Evolutionary conservation across 371 early-diverging fungal species (phyloP), one percentile per base, ranked within the genome.

Genomic region (Scutellospora calospora): DNA sequence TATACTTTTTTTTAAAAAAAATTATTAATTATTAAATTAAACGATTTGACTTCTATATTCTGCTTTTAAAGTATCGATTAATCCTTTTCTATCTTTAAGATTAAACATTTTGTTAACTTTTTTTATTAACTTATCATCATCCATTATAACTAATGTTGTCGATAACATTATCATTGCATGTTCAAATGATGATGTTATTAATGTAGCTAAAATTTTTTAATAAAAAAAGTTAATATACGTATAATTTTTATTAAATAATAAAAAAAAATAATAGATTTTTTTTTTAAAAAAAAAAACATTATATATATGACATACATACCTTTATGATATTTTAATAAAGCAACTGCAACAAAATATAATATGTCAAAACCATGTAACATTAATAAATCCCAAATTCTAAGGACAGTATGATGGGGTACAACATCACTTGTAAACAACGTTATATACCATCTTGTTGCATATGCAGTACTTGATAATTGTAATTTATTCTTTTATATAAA

Each of bases 391-490:
- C 91, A 92, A 52, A 92, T 90, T 49, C 92, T 81, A 29, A 92
- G 76, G 57, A 91, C 62, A 2, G 90, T 89, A 35, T 90, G 90
- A 75, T 90, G 88, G 12, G 85, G 86, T 8, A 92, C 86, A 2
- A 91, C 88, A 29, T 90, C 91, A 25, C 88, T 91, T 11, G 91
- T 82, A 80, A 90, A 92, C 29, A 92, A 82, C 0, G 92, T 92
- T 49, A 91, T 90, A 52, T 91, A 92, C 92, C 92, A 92, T 29
- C 89, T 87, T 1, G 91, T 91, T 5, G 91, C 87, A 83, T 90
- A 92, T 14, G 88, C 85, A 18, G 87, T 87, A 11, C 87, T 90
- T 0, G 85, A 82, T 45, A 92, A 81, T 11, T 87, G 89, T 78
- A 90, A 81, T 0, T 83, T 85, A 63, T 84, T 79, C 90, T 91